phyloP scores from a whole-genome alignment of 2,329 filamentous ascomycete species.

The Ramichloridium luteum region DNA sequence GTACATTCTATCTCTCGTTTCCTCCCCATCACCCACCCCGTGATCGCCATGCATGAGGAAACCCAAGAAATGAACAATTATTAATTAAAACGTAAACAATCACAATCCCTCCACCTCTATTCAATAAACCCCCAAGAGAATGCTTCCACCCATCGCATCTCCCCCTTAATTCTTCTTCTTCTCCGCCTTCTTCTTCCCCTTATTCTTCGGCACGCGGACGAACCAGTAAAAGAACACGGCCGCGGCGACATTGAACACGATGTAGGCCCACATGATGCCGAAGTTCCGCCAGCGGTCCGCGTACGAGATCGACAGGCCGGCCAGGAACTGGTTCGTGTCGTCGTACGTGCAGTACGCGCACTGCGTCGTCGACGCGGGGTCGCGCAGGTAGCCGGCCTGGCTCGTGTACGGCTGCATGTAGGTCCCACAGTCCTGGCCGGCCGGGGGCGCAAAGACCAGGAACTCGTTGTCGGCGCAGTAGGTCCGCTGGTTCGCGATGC shows the following conservation, averaged over 20 bases:
- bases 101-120: too few relatives aligned
- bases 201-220: conserved; percentile 39
- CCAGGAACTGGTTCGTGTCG: conserved; percentile 33
- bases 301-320: conserved; percentile 31
- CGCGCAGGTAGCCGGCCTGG: conserved; percentile 21
- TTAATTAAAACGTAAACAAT: too few relatives aligned
- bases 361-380: conserved; percentile 22
- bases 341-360: conserved; percentile 32
- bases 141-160: too few relatives aligned
- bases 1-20: too few relatives aligned
- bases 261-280: conserved; percentile 41
- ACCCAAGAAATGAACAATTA: too few relatives aligned
- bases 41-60: too few relatives aligned
- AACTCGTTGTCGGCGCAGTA: conserved; percentile 58
- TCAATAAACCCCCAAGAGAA: too few relatives aligned
- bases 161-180: conserved; percentile 27
- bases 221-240: conserved; percentile 44
- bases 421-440: conserved; percentile 31
- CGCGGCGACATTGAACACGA: conserved; percentile 39
- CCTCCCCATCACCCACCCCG: too few relatives aligned
- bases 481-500: conserved; percentile 54
- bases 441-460: conserved; percentile 51
- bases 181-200: conserved; percentile 33
- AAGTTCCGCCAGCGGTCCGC: conserved; percentile 40
- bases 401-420: conserved; percentile 28